phyloP scores from a whole-genome alignment of 768 basidiomycete genomes.

The Polyporus arcularius region DNA sequence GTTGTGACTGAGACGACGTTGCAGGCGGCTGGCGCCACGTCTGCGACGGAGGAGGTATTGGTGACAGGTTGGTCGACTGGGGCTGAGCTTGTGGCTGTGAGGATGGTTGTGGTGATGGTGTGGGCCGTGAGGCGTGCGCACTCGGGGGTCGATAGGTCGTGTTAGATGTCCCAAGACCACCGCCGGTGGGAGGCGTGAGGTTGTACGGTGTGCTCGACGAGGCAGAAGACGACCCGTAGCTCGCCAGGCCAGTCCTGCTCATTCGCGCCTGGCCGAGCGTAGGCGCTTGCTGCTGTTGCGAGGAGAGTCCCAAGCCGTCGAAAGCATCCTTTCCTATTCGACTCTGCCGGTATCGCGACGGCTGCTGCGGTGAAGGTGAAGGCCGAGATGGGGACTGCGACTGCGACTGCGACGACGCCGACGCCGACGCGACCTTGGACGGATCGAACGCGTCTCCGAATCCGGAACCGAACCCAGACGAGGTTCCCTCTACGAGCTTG shows the following conservation, averaged over 20 bases:
- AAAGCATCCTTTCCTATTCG: slow-evolving; percentile 67
- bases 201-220: slow-evolving; percentile 1
- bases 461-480: slow-evolving; percentile 23
- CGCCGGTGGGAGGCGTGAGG: neutral
- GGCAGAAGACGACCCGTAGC: slow-evolving; percentile 27
- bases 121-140: slow-evolving; percentile 23
- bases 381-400: slow-evolving; percentile 6
- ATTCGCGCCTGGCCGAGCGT: slow-evolving; percentile 79
- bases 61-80: slow-evolving; percentile 9
- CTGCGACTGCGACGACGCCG: slow-evolving; percentile 31
- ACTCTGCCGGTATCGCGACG: slow-evolving; percentile 26
- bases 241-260: slow-evolving; percentile 66
- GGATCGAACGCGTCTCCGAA: slow-evolving; percentile 68
- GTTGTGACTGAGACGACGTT: neutral
- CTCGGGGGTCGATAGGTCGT: slow-evolving; percentile 30
- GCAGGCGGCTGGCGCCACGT: slow-evolving; percentile 11
- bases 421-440: slow-evolving; percentile 11
- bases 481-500: neutral
- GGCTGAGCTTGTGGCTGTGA: slow-evolving; percentile 14
- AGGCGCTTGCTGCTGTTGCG: slow-evolving; percentile 50
- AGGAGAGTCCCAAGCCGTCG: slow-evolving; percentile 66
- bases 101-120: slow-evolving; percentile 20
- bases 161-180: slow-evolving; percentile 24
- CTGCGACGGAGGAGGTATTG: slow-evolving; percentile 15
- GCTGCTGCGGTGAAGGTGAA: neutral